Evolutionary conservation across 2,329 filamentous ascomycete species (phyloP).

Genomic region (Alternaria triticimaculans): DNA sequence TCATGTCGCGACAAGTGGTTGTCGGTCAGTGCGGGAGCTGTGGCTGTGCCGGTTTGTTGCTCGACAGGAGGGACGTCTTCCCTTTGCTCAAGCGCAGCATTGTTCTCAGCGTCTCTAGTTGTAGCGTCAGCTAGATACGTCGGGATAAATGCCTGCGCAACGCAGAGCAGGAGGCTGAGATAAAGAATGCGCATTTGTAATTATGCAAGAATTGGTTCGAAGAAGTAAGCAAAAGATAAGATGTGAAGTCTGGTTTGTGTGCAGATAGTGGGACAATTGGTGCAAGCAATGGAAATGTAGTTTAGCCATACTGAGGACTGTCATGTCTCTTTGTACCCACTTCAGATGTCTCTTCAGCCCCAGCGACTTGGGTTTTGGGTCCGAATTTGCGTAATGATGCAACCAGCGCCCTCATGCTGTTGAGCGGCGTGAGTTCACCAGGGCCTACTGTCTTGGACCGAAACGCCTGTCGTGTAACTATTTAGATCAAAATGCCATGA

Average conservation of each 20-base stretch:
- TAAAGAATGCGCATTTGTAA: neutral
- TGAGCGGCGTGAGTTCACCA: neutral
- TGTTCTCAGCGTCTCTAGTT: neutral
- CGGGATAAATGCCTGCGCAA: neutral
- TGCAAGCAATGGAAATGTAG: neutral
- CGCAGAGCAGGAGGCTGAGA: neutral
- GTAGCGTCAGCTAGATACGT: neutral
- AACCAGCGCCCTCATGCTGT: neutral
- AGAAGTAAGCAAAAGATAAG: neutral
- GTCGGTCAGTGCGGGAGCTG: neutral
- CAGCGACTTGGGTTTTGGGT: neutral
- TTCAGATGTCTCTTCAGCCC: neutral
- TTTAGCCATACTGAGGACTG: neutral
- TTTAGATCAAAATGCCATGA: neutral
- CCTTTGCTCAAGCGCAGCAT: neutral
- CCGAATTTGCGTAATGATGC: neutral
- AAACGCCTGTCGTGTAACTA: neutral
- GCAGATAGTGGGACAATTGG: accelerated
- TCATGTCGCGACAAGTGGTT: neutral
- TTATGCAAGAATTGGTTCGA: accelerated
- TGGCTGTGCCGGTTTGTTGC: accelerated
- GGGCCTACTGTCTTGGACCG: neutral
- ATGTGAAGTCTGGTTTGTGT: neutral
- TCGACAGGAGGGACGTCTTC: neutral
- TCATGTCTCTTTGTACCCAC: neutral